Percentiles rank a stretch among this genome's conserved stretches.
phyloP scores from a whole-genome alignment of 148 eudicot species.

The Silene conica region DNA sequence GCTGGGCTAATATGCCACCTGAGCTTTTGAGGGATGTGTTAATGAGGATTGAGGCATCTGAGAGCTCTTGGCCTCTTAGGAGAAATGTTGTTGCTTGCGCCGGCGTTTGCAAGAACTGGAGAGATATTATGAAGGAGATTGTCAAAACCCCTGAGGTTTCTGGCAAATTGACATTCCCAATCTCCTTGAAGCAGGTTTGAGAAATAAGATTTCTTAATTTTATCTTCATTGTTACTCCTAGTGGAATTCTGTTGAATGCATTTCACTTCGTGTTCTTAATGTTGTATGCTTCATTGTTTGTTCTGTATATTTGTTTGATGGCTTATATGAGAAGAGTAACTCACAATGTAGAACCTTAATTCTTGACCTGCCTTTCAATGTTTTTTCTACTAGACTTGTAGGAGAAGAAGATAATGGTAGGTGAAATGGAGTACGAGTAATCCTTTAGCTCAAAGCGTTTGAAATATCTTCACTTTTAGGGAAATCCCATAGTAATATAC shows the following conservation, averaged over 20 bases:
- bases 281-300: neutral
- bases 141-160: conserved; percentile 60
- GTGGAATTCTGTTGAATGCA: neutral
- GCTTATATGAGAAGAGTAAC: neutral
- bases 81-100: conserved; percentile 77
- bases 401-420: no score
- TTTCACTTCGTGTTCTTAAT: neutral
- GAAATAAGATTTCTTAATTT: neutral
- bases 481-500: no score
- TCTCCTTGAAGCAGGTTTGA: conserved; percentile 87
- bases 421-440: neutral
- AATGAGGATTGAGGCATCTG: conserved; percentile 75
- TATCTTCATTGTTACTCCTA: conserved; percentile 13
- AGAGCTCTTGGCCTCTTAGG: conserved; percentile 67
- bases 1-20: conserved; percentile 92
- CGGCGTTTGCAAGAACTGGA: conserved; percentile 90
- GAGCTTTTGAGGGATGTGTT: conserved; percentile 89
- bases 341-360: no score
- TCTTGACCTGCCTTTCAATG: no score
- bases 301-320: neutral
- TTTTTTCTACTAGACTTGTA: no score
- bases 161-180: conserved; percentile 76
- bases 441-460: neutral
- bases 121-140: conserved; percentile 73
- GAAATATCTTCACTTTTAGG: no score